A percentile compares a stretch with the other conserved stretches of the same genome.
Conservation (phyloP, 345 rosid species). For the Eutrema yunnanense region DNA sequence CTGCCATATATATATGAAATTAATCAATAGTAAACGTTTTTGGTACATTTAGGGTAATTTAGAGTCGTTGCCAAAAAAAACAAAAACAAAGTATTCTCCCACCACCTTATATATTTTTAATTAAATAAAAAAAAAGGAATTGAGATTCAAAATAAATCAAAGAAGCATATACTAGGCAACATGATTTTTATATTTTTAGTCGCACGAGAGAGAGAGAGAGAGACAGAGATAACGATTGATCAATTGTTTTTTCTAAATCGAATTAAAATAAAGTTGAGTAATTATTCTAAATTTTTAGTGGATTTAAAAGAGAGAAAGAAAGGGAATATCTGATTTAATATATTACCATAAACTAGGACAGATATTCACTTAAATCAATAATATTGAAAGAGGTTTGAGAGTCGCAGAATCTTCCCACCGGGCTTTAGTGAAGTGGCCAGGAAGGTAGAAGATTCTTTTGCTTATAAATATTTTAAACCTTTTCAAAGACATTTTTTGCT, state of each 20-base stretch:
- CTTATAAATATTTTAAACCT: background rate
- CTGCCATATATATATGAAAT: background rate
- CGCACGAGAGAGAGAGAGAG: constrained; percentile 13
- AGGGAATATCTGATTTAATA: constrained; percentile 19
- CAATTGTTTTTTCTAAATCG: background rate
- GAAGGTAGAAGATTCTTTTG: constrained; percentile 27
- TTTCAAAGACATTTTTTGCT: background rate
- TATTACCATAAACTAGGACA: constrained; percentile 17
- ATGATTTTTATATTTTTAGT: constrained; percentile 7
- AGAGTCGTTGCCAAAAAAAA: background rate
- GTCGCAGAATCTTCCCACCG: constrained; percentile 25
- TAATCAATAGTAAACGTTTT: background rate
- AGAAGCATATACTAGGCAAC: constrained; percentile 24
- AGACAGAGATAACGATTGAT: background rate
- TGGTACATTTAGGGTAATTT: constrained; percentile 1
- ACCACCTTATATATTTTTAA: constrained; percentile 6
- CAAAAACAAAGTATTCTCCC: constrained; percentile 5
- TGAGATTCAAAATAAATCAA: constrained; percentile 15
- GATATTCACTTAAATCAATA: constrained; percentile 13
- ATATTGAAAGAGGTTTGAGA: constrained; percentile 18
- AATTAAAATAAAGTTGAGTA: constrained; percentile 6
- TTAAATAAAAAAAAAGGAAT: background rate
- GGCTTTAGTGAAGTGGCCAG: constrained; percentile 29
- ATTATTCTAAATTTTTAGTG: constrained; percentile 25
- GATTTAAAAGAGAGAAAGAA: constrained; percentile 23